Conservation (phyloP, 176 grass and related monocot genomes). For the Carex cristatella region DNA sequence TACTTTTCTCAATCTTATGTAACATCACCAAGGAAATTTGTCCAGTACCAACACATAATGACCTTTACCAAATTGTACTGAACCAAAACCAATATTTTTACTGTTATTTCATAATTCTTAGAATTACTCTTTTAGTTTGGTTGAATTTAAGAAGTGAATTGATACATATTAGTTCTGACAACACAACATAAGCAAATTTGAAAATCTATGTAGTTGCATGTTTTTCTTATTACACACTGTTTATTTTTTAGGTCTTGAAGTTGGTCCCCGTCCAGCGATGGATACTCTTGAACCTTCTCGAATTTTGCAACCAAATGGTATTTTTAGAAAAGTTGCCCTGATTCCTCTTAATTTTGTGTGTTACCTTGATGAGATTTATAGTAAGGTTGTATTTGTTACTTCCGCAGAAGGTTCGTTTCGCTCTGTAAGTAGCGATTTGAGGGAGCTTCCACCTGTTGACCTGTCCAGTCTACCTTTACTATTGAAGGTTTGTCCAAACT, state of each 20-base stretch:
- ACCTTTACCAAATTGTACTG: neutral
- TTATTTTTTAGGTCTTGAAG: conserved; percentile 50
- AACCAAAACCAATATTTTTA: neutral
- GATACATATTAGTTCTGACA: neutral
- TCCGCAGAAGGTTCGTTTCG: conserved; percentile 66
- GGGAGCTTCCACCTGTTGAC: conserved; percentile 66
- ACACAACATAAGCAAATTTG: neutral
- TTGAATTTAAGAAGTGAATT: neutral
- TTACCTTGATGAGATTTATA: neutral
- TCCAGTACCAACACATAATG: neutral
- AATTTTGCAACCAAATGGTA: conserved; percentile 76
- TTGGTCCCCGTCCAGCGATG: conserved; percentile 27
- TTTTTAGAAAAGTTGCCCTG: neutral
- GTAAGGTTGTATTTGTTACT: neutral
- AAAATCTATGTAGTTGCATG: neutral
- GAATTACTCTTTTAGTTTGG: neutral
- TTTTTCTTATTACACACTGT: conserved; percentile 31
- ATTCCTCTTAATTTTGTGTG: neutral
- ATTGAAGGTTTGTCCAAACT: conserved; percentile 49
- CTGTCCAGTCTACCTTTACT: conserved; percentile 64
- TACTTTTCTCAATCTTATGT: conserved; percentile 10
- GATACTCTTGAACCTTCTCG: conserved; percentile 65
- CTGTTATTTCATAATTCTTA: neutral
- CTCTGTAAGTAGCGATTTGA: conserved; percentile 55
- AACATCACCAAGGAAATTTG: neutral